phyloP scores from a whole-genome alignment of 306 rosid species.

The Delonix regia region DNA sequence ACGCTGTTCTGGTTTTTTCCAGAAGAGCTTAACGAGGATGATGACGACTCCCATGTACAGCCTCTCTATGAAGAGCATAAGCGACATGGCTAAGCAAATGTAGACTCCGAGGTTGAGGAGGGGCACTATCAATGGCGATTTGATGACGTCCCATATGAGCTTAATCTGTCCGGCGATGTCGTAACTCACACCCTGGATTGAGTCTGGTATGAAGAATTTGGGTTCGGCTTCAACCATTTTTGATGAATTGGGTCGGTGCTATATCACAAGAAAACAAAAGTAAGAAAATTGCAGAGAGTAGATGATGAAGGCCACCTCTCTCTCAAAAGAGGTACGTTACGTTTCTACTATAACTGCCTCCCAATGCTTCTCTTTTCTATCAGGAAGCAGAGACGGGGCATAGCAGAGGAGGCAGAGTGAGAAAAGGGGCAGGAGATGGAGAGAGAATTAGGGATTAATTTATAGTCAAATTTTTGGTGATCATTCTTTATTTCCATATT shows the following conservation, averaged over 20 bases:
- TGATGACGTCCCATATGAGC: conserved; percentile 80
- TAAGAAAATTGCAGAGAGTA: not conserved
- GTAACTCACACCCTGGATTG: conserved; percentile 57
- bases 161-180: conserved; percentile 65
- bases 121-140: conserved; percentile 94
- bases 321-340: conserved; percentile 18
- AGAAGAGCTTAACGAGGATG: conserved; percentile 77
- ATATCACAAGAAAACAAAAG: not conserved
- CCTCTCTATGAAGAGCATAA: conserved; percentile 91
- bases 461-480: conserved; percentile 59
- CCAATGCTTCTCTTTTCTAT: conserved; percentile 39
- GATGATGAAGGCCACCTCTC: conserved; percentile 1
- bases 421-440: conserved; percentile 34
- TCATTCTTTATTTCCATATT: conserved; percentile 1
- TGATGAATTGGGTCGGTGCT: not conserved
- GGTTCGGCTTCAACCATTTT: conserved; percentile 66
- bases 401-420: conserved; percentile 27
- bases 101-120: conserved; percentile 63
- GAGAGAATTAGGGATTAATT: conserved; percentile 43
- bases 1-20: conserved; percentile 90
- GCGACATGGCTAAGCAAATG: conserved; percentile 78
- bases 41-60: conserved; percentile 95
- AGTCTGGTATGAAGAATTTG: conserved; percentile 60
- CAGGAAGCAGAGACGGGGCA: conserved; percentile 44
- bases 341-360: conserved; percentile 9